Base-by-base conservation (phyloP, 257 asterid species). In the Solanum lignicaule region DNA sequence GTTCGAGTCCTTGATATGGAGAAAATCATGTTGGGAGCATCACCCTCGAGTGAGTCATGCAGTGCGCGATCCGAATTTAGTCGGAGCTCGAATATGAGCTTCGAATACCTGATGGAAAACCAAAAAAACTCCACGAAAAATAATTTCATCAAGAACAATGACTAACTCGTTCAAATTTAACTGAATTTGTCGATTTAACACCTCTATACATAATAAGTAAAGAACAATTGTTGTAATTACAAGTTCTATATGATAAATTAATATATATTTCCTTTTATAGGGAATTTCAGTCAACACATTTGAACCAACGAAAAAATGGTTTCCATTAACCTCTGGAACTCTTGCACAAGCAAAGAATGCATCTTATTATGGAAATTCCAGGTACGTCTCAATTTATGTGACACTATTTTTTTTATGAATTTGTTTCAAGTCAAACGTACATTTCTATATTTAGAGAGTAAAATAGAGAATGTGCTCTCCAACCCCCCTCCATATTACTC, bases 261-360 rank as follows among this genome's bases (percentile, higher is more conserved):
- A n/a, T 39, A 0, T 9, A 78, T 39, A 4, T 27, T 15, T 27
- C 5, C 20, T 43, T 81, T 46, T 1, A 81, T 29, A 81, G 85
- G 98, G 96, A 23, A 36, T 68, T 58, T 89, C 98, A n/a, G n/a
- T 96, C 10, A 93, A 94, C 35, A 92, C 96, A 76, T 92, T 89
- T 87, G 75, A 78, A 36, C 93, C 91, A 0, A 87, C 79, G 13
- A 87, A 91, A 48, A 16, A 60, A 43, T 86, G 91, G 90, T 94
- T 91, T 87, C 90, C 96, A 52, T 85, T 95, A 75, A 90, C 89
- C 76, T 90, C 85, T 60, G 99, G 98, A 83, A 83, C 33, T 43
- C 90, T n/a, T 3, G 96, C 94, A 15, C 68, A 14, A 85, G 89
- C 90, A 87, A 0, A n/a, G 0, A 91, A 82, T n/a, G 84, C 60